Evolutionary conservation across 495 filamentous ascomycete species (phyloP), one percentile per base, ranked within the genome.

Genomic region (Hypoxylon perforatum): DNA sequence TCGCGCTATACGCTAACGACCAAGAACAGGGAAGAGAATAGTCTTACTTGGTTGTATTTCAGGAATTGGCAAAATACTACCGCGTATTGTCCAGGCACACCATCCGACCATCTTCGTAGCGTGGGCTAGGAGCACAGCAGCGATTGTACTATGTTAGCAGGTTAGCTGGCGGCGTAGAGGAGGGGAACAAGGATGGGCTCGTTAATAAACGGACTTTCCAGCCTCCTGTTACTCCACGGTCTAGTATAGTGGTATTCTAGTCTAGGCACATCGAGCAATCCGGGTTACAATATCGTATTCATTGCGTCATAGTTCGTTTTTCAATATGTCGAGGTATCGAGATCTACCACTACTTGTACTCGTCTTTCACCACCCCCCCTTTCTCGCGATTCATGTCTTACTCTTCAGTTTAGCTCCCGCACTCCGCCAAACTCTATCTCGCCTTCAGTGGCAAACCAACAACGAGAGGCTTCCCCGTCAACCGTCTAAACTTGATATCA

Each of bases 271-370:
- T 51, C 30, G 30, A 33, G 55, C 41, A 54, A 28, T 30, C 14
- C 39, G 38, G 50, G 66, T 52, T 41, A 50, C 50, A 18, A 5
- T 50, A 35, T 50, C 14, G 15, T 30, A 47, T 38, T 38, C 22
- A 65, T 70, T 45, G 14, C 61, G 61, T 70, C 67, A 70, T 70
- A 56, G 52, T 65, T 57, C 9, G 17, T 70, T 57, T 22, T 39
- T 23, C 47, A n/a, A 36, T 53, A 47, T 62, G 30, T 65, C 51
- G 62, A 65, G 61, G 47, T 62, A 47, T 25, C 15, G 18, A n/a
- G 38, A 41, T 33, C 18, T 44, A 8, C 45, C 63, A 33, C 39
- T 65, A 69, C 66, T 65, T 65, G 21, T 65, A 69, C 56, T 65
- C 45, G 23, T 19, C 41, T 17, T 18, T 42, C 39, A 41, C 25